These are phyloP conservation scores for Laburnicola sp. DNA, from an alignment of 2,329 filamentous ascomycete species.

Conservation along the genomic window DNA sequence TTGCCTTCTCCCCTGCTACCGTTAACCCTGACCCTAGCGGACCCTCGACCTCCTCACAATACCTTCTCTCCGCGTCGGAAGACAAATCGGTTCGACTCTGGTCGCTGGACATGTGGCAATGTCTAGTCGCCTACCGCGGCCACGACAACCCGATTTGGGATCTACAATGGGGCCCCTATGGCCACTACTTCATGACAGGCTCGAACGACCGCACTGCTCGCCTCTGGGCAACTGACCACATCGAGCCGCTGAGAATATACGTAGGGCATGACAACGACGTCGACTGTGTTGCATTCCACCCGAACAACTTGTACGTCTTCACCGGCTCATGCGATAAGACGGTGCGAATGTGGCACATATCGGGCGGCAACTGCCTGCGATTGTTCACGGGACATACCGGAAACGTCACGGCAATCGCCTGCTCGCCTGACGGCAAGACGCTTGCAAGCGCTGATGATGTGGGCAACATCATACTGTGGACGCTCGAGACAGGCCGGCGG, in stretches of 20 bases:
- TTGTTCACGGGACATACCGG: constrained; percentile 91
- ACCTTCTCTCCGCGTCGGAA: constrained; percentile 82
- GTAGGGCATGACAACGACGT: constrained; percentile 92
- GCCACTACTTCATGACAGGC: constrained; percentile 89
- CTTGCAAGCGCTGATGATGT: constrained; percentile 88
- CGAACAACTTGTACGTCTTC: constrained; percentile 91
- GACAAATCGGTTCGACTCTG: constrained; percentile 89
- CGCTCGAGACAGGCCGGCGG: constrained; percentile 79
- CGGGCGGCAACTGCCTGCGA: constrained; percentile 81
- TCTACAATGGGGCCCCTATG: constrained; percentile 85
- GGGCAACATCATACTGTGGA: constrained; percentile 93
- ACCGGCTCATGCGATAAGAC: constrained; percentile 92
- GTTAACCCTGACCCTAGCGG: constrained; percentile 52
- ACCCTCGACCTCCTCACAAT: constrained; percentile 66
- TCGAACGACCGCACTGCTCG: constrained; percentile 89
- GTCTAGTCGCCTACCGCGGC: constrained; percentile 89
- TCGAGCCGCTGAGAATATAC: constrained; percentile 83
- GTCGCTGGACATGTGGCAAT: constrained; percentile 91
- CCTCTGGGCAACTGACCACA: constrained; percentile 90
- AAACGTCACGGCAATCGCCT: constrained; percentile 81
- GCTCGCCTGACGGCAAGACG: constrained; percentile 83
- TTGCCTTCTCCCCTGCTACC: constrained; percentile 81
- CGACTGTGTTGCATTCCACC: constrained; percentile 91
- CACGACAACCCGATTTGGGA: constrained; percentile 90
- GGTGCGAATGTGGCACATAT: constrained; percentile 96